Percentiles rank a stretch among this genome's conserved stretches.
Conservation (phyloP, 2,329 filamentous ascomycete species). For the Stachybotrys echinatus region DNA sequence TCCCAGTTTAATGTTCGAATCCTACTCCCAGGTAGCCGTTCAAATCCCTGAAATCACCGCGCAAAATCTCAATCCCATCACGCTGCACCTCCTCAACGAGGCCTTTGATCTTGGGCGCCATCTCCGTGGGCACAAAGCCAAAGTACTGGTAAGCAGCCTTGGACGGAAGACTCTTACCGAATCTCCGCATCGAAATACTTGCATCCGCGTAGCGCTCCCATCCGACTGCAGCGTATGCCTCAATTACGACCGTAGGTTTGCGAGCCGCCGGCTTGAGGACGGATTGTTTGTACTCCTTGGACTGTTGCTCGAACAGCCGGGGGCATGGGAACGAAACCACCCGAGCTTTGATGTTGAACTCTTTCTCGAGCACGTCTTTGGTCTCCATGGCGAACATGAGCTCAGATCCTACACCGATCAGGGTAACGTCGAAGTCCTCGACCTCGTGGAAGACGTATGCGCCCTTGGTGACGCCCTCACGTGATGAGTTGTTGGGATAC, state of each 20-base stretch:
- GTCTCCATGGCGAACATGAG: slow-evolving; percentile 30
- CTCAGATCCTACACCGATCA: slow-evolving; percentile 20
- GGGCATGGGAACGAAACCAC: slow-evolving; percentile 31
- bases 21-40: background rate
- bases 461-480: slow-evolving; percentile 27
- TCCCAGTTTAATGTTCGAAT: background rate
- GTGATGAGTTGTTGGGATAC: slow-evolving; percentile 17
- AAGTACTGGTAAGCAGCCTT: background rate
- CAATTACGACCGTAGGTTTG: slow-evolving; percentile 45
- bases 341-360: slow-evolving; percentile 19
- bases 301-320: slow-evolving; percentile 28
- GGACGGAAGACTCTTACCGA: slow-evolving; percentile 42
- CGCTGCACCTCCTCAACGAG: background rate
- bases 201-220: slow-evolving; percentile 53
- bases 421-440: slow-evolving; percentile 20
- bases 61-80: background rate
- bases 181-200: slow-evolving; percentile 39
- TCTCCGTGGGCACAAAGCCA: background rate
- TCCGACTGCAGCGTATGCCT: slow-evolving; percentile 45
- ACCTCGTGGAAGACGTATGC: slow-evolving; percentile 34
- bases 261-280: slow-evolving; percentile 12
- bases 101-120: background rate
- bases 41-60: slow-evolving; percentile 1
- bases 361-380: slow-evolving; percentile 23
- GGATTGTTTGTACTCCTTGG: slow-evolving; percentile 6